These are phyloP conservation scores for Mortierella claussenii DNA, from an alignment of 192 early-diverging fungal species.

Conservation along the genomic window DNA sequence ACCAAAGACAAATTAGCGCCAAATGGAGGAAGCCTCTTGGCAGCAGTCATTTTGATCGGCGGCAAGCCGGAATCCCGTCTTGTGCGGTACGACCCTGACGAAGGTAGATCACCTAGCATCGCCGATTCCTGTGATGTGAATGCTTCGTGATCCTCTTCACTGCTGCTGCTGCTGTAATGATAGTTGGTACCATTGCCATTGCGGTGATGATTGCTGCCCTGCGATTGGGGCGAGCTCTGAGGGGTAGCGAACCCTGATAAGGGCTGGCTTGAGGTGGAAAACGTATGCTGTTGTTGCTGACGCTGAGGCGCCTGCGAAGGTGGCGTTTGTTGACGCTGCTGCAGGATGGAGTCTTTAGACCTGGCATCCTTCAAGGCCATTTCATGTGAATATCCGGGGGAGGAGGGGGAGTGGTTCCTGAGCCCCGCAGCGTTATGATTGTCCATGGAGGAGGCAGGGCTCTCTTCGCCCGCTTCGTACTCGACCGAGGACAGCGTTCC, in stretches of 20 bases:
- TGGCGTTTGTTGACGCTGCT: conserved; percentile 9
- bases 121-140: conserved; percentile 21
- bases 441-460: conserved; percentile 42
- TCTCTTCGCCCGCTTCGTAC: conserved; percentile 38
- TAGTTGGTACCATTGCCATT: conserved; percentile 3
- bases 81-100: conserved; percentile 16
- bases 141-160: conserved; percentile 40
- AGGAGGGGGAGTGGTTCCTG: conserved; percentile 17
- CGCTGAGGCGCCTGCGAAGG: neutral
- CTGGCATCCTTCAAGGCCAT: neutral
- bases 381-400: conserved; percentile 31
- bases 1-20: conserved; percentile 24
- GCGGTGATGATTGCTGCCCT: neutral
- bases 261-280: conserved; percentile 12
- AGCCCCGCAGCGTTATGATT: conserved; percentile 13
- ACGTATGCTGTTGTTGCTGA: conserved; percentile 8
- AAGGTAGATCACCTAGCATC: conserved; percentile 14
- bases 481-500: conserved; percentile 42
- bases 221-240: conserved; percentile 37
- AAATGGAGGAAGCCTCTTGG: conserved; percentile 43
- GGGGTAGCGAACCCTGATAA: conserved; percentile 28
- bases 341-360: neutral
- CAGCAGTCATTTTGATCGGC: conserved; percentile 40
- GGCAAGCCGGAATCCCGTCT: conserved; percentile 44
- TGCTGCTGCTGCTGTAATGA: conserved; percentile 34